Evolutionary conservation across 2,329 filamentous ascomycete genomes (phyloP), one percentile per base, ranked within the genome.

Genomic region (Remersonia thermophila): DNA sequence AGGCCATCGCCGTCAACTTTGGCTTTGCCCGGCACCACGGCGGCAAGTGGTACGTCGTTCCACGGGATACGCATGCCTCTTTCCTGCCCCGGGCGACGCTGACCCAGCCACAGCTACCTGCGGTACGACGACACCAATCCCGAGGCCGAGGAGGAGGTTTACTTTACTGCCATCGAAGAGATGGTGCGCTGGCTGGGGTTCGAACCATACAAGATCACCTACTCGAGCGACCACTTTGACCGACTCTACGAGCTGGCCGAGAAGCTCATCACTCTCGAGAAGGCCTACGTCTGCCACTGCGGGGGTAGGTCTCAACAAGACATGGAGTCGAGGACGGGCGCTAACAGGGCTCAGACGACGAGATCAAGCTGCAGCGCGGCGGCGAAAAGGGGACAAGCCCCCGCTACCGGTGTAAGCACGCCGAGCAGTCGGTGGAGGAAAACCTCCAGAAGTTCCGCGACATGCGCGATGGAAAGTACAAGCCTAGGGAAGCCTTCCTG

Each of bases 91-190:
- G n/a, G n/a, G n/a, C n/a, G n/a, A n/a, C n/a, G n/a, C n/a, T n/a
- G n/a, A n/a, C n/a, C n/a, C n/a, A n/a, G n/a, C n/a, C 4, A n/a
- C 25, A 50, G 76, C 58, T 80, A 80, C 52, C 60, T 86, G 43
- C 72, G 89, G 50, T 94, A 83, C 57, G 91, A 96, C 56, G 91
- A 96, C 51, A 96, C 91, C 11, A 96, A 96, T 56, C 91, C 91
- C 1, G 84, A 87, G 46, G 83, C 83, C 32, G 91, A 96, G 57
- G 83, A 95, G 55, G 83, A 93, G 59, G 71, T 80, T 40, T 96
- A 49, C 36, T 50, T 50, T 23, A 50, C 45, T 1, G 45, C 84
- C n/a, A 96, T 96, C 47, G 67, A 84, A 51, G 85, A 49, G n/a
- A 49, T 43, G 36, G 43, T 51, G 34, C 62, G 69, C 48, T 96